Conservation (phyloP, 2,329 filamentous ascomycete species). For the Passalora sequoiae region DNA sequence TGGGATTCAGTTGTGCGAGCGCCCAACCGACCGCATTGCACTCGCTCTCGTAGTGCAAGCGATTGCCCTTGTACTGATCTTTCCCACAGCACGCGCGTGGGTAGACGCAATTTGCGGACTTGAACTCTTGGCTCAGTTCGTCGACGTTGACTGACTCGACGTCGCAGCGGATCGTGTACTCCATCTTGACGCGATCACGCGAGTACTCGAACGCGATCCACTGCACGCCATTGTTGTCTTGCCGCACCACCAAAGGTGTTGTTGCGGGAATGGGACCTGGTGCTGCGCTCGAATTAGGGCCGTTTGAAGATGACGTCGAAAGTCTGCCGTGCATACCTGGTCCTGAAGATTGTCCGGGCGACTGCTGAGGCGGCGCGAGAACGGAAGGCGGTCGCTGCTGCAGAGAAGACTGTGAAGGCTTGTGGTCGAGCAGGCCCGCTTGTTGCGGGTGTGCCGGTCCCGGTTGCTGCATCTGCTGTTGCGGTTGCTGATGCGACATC, state of each 20-base stretch:
- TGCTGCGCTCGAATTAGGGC: slow-evolving; percentile 81
- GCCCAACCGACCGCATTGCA: slow-evolving; percentile 99
- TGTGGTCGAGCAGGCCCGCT: slow-evolving; percentile 24
- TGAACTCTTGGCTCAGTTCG: slow-evolving; percentile 79
- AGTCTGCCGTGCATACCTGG: slow-evolving; percentile 27
- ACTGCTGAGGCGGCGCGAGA: slow-evolving; percentile 24
- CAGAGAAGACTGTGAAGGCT: slow-evolving; percentile 24
- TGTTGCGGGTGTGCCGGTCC: slow-evolving; percentile 24
- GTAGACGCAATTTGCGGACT: slow-evolving; percentile 97
- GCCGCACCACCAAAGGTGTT: slow-evolving; percentile 85
- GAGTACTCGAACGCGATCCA: slow-evolving; percentile 99
- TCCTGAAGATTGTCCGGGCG: slow-evolving; percentile 30
- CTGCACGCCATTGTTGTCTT: slow-evolving; percentile 94
- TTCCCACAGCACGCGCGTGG: slow-evolving; percentile 91
- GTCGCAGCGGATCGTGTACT: slow-evolving; percentile 97
- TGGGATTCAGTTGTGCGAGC: slow-evolving; percentile 84
- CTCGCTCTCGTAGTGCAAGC: slow-evolving; percentile 93
- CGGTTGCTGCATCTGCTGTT: slow-evolving; percentile 24
- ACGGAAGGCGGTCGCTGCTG: slow-evolving; percentile 26
- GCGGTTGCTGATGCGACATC: slow-evolving; percentile 50
- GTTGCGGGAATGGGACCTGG: slow-evolving; percentile 96
- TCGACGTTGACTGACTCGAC: slow-evolving; percentile 95
- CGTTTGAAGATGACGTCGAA: slow-evolving; percentile 32
- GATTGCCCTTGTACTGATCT: slow-evolving; percentile 93
- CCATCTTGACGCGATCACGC: slow-evolving; percentile 95